Percentiles rank a stretch among this genome's conserved stretches.
Conservation (phyloP, 2,329 filamentous ascomycete species). For the Penicillium psychrosexuale region DNA sequence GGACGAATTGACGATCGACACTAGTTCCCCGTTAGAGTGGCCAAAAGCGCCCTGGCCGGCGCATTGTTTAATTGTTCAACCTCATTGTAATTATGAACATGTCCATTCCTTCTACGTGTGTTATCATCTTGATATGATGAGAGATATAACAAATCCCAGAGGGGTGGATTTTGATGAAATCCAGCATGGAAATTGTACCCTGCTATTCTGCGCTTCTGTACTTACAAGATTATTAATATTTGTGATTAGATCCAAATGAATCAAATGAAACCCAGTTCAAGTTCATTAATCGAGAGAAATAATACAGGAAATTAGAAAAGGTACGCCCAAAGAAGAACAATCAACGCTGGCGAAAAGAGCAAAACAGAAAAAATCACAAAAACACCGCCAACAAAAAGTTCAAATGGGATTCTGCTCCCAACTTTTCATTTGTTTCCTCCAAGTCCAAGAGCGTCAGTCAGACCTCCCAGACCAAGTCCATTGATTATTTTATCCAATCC, state of each 20-base stretch:
- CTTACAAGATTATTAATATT: constrained; percentile 8
- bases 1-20: neutral
- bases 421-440: constrained; percentile 50
- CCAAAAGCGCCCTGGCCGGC: neutral
- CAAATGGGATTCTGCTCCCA: neutral
- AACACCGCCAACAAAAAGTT: neutral
- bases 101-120: neutral
- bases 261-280: neutral
- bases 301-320: neutral
- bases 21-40: neutral
- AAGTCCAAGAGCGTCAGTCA: constrained; percentile 41
- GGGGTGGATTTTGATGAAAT: neutral
- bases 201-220: constrained; percentile 3
- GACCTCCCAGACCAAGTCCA: constrained; percentile 51
- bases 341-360: neutral
- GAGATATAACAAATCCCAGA: neutral
- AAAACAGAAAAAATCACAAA: neutral
- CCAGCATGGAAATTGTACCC: neutral
- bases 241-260: constrained; percentile 10
- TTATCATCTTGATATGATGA: neutral
- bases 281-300: neutral
- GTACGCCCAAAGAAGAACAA: neutral
- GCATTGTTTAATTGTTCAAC: constrained; percentile 1
- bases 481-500: constrained; percentile 57
- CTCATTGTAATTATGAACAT: constrained; percentile 12